Evolutionary conservation across 139 green algal species (phyloP).

Genomic region (Picochlorum sp.): DNA sequence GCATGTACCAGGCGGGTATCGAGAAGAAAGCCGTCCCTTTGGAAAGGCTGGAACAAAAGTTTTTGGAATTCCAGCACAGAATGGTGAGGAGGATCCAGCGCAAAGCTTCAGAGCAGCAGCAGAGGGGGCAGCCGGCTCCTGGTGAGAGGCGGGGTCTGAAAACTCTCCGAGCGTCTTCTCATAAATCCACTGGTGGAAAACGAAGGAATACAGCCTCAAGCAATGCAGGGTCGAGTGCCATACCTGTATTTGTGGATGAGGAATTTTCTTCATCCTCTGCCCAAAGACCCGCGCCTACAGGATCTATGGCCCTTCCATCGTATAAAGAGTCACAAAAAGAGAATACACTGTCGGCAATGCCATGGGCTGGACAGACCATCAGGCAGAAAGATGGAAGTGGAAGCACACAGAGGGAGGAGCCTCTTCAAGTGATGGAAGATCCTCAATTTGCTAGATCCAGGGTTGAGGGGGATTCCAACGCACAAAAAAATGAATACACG

Average conservation of each 20-base stretch:
- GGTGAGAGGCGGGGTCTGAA: conserved; percentile 28
- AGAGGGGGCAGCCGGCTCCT: conserved; percentile 26
- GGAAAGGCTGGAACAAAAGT: conserved; percentile 65
- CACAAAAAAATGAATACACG: no score
- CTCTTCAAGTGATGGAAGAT: neutral
- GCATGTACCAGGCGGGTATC: conserved; percentile 67
- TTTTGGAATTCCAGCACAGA: conserved; percentile 67
- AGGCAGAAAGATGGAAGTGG: conserved; percentile 22
- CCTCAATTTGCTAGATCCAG: neutral
- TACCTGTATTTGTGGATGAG: conserved; percentile 59
- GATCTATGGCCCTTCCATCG: conserved; percentile 19
- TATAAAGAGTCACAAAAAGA: conserved; percentile 41
- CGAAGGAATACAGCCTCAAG: no score
- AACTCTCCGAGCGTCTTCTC: conserved; percentile 6
- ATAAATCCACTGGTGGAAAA: no score
- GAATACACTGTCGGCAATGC: conserved; percentile 27
- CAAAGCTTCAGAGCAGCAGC: conserved; percentile 41
- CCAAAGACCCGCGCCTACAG: conserved; percentile 8
- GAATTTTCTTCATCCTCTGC: conserved; percentile 36
- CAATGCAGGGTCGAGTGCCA: neutral
- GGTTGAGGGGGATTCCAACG: no score
- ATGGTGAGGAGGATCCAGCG: conserved; percentile 72
- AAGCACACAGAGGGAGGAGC: neutral
- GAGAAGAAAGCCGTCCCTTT: conserved; percentile 51
- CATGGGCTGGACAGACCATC: conserved; percentile 36